These are phyloP conservation scores for Mycocentrospora acerina DNA, from an alignment of 2,329 filamentous ascomycete species.

Conservation along the genomic window DNA sequence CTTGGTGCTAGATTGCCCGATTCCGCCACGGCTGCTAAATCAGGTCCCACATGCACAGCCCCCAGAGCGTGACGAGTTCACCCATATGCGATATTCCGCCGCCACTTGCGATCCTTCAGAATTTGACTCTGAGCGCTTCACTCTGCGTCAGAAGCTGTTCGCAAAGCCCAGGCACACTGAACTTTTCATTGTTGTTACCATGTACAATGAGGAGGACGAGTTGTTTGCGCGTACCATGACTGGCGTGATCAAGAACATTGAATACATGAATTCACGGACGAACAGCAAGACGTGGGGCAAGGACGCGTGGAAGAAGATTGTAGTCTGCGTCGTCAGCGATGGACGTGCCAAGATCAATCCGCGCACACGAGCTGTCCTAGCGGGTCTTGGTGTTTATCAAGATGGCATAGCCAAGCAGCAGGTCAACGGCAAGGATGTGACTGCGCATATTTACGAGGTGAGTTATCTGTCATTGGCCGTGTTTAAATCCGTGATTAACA, in stretches of 20 bases:
- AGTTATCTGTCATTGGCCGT: conserved; percentile 4
- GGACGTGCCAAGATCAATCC: conserved; percentile 96
- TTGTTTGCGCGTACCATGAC: conserved; percentile 94
- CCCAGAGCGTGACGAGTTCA: conserved; percentile 80
- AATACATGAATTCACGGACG: conserved; percentile 92
- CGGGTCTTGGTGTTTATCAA: conserved; percentile 94
- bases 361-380: conserved; percentile 82
- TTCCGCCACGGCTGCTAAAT: conserved; percentile 83
- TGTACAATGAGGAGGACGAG: conserved; percentile 99
- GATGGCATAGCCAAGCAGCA: conserved; percentile 98
- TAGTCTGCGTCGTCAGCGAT: conserved; percentile 95
- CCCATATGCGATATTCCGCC: conserved; percentile 89
- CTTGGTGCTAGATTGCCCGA: conserved; percentile 92
- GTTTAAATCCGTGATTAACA: conserved; percentile 14
- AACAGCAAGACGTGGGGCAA: conserved; percentile 98
- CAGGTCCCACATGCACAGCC: conserved; percentile 80
- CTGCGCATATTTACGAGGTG: conserved; percentile 86
- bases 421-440: conserved; percentile 94
- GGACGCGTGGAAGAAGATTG: conserved; percentile 99
- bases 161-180: conserved; percentile 91
- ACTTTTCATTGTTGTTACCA: conserved; percentile 93
- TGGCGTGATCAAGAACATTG: conserved; percentile 97
- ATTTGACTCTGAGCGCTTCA: conserved; percentile 88
- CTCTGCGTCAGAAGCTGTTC: conserved; percentile 85
- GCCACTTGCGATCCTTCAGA: conserved; percentile 90